Conservation (phyloP, 1,139 yeast genomes). For the Nakaseomyces bracarensis region DNA sequence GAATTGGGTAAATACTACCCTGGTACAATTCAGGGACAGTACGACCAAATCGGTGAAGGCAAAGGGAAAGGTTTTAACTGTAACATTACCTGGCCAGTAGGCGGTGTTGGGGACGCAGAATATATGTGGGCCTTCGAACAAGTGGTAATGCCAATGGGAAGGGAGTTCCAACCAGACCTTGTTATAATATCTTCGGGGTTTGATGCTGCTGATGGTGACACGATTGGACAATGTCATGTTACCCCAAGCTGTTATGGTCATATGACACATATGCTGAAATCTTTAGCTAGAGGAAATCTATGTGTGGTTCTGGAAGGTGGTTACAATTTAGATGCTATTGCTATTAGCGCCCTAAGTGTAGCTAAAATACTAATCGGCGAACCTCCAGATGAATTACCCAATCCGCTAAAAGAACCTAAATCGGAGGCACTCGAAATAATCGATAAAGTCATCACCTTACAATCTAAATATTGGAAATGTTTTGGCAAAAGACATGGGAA, state of each 20-base stretch:
- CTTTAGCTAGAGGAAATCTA: constrained; percentile 77
- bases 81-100: constrained; percentile 90
- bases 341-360: constrained; percentile 84
- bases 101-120: constrained; percentile 94
- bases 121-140: constrained; percentile 86
- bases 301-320: constrained; percentile 96
- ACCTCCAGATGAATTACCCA: constrained; percentile 70
- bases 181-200: constrained; percentile 92
- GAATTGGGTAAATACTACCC: constrained; percentile 93
- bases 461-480: constrained; percentile 82
- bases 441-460: constrained; percentile 71
- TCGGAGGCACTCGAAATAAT: constrained; percentile 79
- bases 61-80: constrained; percentile 78
- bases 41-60: constrained; percentile 75
- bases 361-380: constrained; percentile 90
- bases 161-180: constrained; percentile 87
- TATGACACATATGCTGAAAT: constrained; percentile 87
- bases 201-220: constrained; percentile 98
- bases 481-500: constrained; percentile 55
- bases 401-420: constrained; percentile 44
- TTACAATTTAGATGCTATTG: constrained; percentile 83
- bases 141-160: constrained; percentile 80
- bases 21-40: constrained; percentile 78
- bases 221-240: constrained; percentile 95
- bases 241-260: constrained; percentile 94